Percentiles rank a stretch among this genome's conserved stretches.
Conservation (phyloP, 345 rosid genomes). For the Psidium guajava region DNA sequence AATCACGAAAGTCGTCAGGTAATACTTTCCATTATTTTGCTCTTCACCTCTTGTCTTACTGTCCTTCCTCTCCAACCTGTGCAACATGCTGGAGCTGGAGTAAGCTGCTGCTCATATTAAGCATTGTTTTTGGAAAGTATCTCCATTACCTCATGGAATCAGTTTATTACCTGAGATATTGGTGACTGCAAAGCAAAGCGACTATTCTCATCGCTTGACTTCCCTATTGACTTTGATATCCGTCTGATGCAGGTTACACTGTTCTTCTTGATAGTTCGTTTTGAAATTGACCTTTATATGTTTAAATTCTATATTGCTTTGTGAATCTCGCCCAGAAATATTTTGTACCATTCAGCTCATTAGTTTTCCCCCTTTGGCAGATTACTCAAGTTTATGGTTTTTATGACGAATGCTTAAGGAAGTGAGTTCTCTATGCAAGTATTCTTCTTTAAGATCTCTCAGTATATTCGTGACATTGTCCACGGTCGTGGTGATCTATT, state of each 20-base stretch:
- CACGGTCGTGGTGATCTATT: not conserved
- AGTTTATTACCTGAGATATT: not conserved
- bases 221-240: not conserved
- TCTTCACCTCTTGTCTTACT: not conserved
- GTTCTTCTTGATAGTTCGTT: not conserved
- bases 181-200: not conserved
- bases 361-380: slow-evolving; percentile 32
- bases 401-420: slow-evolving; percentile 94
- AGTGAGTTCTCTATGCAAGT: slow-evolving; percentile 53
- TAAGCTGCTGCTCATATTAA: not conserved
- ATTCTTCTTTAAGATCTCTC: not conserved
- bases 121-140: not conserved
- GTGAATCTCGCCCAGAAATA: not conserved
- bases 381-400: slow-evolving; percentile 99
- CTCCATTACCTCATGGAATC: not conserved
- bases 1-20: slow-evolving; percentile 99
- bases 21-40: not conserved
- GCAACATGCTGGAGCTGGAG: not conserved
- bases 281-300: not conserved
- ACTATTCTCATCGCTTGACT: not conserved
- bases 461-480: not conserved
- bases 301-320: not conserved
- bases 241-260: not conserved
- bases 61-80: not conserved
- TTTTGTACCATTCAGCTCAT: not conserved